These are phyloP conservation scores for Amylocarpus encephaloides DNA, from an alignment of 2,329 filamentous ascomycete genomes.

Conservation along the genomic window DNA sequence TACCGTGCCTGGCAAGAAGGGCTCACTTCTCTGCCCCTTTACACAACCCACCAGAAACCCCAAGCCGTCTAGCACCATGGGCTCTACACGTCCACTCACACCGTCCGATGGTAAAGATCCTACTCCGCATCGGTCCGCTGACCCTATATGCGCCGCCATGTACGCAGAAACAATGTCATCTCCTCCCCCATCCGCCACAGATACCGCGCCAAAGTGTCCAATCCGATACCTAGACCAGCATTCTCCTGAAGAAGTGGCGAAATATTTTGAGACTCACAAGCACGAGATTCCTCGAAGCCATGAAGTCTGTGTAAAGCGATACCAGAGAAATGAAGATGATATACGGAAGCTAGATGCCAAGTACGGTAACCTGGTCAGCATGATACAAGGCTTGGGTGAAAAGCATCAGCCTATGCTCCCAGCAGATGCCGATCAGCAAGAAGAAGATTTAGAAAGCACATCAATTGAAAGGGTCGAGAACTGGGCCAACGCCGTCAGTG, in stretches of 20 bases:
- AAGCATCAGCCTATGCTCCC: slow-evolving; percentile 86
- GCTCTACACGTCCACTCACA: slow-evolving; percentile 22
- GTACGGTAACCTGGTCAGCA: slow-evolving; percentile 77
- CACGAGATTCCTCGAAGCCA: slow-evolving; percentile 92
- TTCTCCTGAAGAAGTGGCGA: slow-evolving; percentile 84
- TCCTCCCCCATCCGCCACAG: slow-evolving; percentile 41
- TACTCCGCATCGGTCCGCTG: slow-evolving; percentile 44
- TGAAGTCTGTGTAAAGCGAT: slow-evolving; percentile 83
- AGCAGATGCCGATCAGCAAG: slow-evolving; percentile 35
- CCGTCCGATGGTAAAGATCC: slow-evolving; percentile 33
- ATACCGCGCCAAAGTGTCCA: slow-evolving; percentile 66
- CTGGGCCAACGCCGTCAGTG: slow-evolving; percentile 76
- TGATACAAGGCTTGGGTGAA: slow-evolving; percentile 85
- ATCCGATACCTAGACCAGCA: slow-evolving; percentile 91
- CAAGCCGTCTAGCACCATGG: slow-evolving; percentile 20
- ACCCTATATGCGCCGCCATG: slow-evolving; percentile 61
- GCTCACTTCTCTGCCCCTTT: slow-evolving; percentile 77
- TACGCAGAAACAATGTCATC: slow-evolving; percentile 47
- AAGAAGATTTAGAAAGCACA: slow-evolving; percentile 40
- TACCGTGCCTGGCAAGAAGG: slow-evolving; percentile 76
- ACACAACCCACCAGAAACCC: slow-evolving; percentile 32
- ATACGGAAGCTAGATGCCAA: slow-evolving; percentile 88
- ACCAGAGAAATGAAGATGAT: slow-evolving; percentile 79
- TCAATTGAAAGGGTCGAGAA: slow-evolving; percentile 71
- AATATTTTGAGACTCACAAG: slow-evolving; percentile 92